phyloP scores from a whole-genome alignment of 306 rosid species.

The Castanopsis chinensis region DNA sequence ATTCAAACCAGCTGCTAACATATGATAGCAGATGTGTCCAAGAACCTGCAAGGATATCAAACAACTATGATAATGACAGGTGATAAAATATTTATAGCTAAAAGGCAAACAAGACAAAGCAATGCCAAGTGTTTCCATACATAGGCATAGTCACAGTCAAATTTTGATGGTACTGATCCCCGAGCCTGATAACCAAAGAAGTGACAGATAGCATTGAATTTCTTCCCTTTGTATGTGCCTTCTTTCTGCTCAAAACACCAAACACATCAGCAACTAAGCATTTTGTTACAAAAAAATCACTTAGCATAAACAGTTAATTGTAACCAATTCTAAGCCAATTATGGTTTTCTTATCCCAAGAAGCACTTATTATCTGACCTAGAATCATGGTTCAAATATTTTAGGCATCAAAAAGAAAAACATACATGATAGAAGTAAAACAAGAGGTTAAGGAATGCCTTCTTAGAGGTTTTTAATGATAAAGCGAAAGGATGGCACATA shows the following conservation, averaged over 20 bases:
- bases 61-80: conserved; percentile 13
- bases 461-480: background rate
- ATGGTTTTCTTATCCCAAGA: conserved; percentile 12
- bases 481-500: too few species aligned
- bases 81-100: background rate
- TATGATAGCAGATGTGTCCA: conserved; percentile 88
- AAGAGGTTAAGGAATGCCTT: too few species aligned
- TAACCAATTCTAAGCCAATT: background rate
- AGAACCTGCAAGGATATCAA: conserved; percentile 62
- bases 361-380: conserved; percentile 4
- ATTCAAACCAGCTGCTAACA: conserved; percentile 88
- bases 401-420: conserved; percentile 6
- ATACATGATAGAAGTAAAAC: background rate
- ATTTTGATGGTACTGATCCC: conserved; percentile 94
- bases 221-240: conserved; percentile 96
- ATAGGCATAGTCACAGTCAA: conserved; percentile 94
- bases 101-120: conserved; percentile 16
- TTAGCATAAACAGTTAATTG: background rate
- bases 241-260: conserved; percentile 69
- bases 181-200: conserved; percentile 99
- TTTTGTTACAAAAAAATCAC: background rate
- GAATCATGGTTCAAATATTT: background rate
- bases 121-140: conserved; percentile 47
- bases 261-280: conserved; percentile 5
- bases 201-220: conserved; percentile 96